These are phyloP conservation scores for Jacaranda mimosifolia DNA, from an alignment of 257 asterid species.

Conservation along the genomic window DNA sequence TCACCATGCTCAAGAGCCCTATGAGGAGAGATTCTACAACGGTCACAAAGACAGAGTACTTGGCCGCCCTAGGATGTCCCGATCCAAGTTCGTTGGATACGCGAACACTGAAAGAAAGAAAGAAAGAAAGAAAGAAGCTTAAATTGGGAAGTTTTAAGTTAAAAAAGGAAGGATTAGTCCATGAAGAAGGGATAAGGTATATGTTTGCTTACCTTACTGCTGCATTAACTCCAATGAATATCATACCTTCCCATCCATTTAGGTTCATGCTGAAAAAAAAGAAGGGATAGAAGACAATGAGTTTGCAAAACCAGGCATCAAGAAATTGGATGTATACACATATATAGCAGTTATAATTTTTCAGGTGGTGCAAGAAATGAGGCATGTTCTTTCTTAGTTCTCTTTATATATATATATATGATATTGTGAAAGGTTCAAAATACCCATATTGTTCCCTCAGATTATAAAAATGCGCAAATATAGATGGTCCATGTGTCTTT, in stretches of 20 bases:
- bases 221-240: slow-evolving; percentile 93
- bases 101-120: slow-evolving; percentile 61
- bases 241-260: slow-evolving; percentile 99
- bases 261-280: slow-evolving; percentile 80
- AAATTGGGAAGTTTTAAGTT: background rate
- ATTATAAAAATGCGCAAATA: no score
- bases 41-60: slow-evolving; percentile 75
- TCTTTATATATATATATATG: no score
- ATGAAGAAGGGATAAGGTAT: background rate
- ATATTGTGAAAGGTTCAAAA: no score
- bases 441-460: no score
- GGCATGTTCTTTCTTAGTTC: no score
- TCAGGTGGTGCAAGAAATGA: no score
- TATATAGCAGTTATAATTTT: no score
- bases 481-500: no score
- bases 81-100: slow-evolving; percentile 95
- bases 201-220: slow-evolving; percentile 73
- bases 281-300: background rate
- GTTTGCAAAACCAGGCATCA: no score
- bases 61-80: slow-evolving; percentile 89
- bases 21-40: slow-evolving; percentile 69
- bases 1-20: slow-evolving; percentile 74
- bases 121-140: background rate
- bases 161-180: background rate
- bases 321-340: no score